Percentiles rank a stretch among this genome's conserved stretches.
These are phyloP conservation scores for Phaeotremella fagi DNA, from an alignment of 768 basidiomycete species.

Conservation along the genomic window DNA sequence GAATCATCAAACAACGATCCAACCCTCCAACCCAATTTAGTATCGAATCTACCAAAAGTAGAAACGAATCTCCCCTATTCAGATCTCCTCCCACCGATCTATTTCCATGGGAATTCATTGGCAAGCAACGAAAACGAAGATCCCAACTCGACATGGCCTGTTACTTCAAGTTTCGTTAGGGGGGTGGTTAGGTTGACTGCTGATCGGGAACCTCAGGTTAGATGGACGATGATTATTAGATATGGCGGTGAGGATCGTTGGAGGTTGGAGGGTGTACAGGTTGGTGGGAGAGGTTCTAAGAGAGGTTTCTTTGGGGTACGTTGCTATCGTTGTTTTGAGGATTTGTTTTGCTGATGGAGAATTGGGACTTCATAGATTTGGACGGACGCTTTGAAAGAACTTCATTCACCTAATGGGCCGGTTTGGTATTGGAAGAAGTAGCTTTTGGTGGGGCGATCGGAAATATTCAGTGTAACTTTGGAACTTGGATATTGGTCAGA, in stretches of 20 bases:
- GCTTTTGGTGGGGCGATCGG: background rate
- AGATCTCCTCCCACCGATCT: conserved; percentile 29
- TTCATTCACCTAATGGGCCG: conserved; percentile 40
- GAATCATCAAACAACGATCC: too few species aligned
- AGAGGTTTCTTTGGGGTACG: conserved; percentile 44
- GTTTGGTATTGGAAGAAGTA: conserved; percentile 39
- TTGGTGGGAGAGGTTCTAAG: conserved; percentile 40
- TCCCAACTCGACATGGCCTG: conserved; percentile 11
- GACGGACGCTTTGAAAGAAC: conserved; percentile 34
- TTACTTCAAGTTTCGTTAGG: conserved; percentile 23
- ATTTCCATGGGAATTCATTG: conserved; percentile 31
- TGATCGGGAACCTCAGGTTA: conserved; percentile 43
- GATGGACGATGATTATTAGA: conserved; percentile 43
- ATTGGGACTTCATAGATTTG: conserved; percentile 26
- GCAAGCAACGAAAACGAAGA: conserved; percentile 9
- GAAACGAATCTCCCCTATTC: conserved; percentile 25
- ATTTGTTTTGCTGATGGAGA: background rate
- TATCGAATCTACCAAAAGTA: conserved; percentile 12
- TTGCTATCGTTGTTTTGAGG: background rate
- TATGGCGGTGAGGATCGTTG: conserved; percentile 45
- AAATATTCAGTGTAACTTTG: too few species aligned
- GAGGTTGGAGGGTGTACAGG: conserved; percentile 42
- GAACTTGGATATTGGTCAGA: too few species aligned
- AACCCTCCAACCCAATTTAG: too few species aligned
- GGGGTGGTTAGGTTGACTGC: conserved; percentile 39